phyloP scores from a whole-genome alignment of 176 grass and related monocot genomes.

The Oryza brachyantha region DNA sequence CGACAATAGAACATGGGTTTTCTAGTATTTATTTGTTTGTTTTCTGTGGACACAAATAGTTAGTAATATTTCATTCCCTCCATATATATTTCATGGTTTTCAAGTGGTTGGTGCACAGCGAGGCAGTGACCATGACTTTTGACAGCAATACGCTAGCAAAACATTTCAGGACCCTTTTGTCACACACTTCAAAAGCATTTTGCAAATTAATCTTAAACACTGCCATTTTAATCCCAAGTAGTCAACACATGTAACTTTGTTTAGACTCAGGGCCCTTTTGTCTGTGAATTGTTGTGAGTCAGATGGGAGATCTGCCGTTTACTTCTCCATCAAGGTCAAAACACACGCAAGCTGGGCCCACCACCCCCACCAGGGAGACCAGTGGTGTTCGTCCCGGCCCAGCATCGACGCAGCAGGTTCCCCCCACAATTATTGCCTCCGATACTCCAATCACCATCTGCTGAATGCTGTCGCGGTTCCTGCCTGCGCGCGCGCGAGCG shows the following conservation, averaged over 20 bases:
- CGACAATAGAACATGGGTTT: no score
- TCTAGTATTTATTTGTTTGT: no score
- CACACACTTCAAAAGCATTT: neutral
- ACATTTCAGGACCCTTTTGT: no score
- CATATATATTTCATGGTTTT: no score
- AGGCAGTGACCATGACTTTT: no score
- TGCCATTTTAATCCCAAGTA: no score
- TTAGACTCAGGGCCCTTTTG: neutral
- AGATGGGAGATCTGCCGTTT: neutral
- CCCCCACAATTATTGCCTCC: constrained; percentile 1
- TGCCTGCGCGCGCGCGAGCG: neutral
- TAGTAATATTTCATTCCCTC: no score
- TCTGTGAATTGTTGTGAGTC: neutral
- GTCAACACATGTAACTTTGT: neutral
- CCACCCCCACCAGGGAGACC: neutral
- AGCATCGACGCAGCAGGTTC: neutral
- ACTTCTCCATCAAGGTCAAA: neutral
- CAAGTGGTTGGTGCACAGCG: no score
- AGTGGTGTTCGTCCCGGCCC: neutral
- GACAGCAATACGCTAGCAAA: no score
- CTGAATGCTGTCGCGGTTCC: neutral
- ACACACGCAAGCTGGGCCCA: neutral
- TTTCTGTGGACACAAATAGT: no score
- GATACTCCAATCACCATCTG: constrained; percentile 5
- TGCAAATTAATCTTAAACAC: neutral